Base-by-base conservation (phyloP, 139 green algal species). In the Dunaliella primolecta region DNA sequence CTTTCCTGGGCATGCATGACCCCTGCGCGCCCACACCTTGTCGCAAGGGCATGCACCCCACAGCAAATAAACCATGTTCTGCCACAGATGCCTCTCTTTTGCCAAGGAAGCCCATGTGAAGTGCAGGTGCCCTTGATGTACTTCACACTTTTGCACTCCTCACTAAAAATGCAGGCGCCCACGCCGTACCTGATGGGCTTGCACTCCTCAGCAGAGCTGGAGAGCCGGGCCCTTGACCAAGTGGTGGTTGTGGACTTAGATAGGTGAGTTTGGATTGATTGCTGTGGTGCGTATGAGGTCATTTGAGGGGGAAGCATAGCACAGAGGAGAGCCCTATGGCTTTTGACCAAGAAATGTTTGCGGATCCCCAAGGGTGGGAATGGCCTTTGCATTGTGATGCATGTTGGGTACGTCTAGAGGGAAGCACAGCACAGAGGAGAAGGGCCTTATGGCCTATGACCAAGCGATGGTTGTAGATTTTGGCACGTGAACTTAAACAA, bases 161-260 rank as follows among this genome's bases (percentile, higher is more conserved):
- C n/a, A n/a, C n/a, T n/a, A n/a, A n/a, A n/a, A n/a, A n/a, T 72
- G 37, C 83, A 91, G 57, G 91, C 91, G 21, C 91, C 91, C 37
- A 94, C 89, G 25, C 91, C 91, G 29, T 94, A 91, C 84, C 83
- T 94, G 0, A 94, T 94, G 91, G 91, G 91, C 0, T 64, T 94
- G 34, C 85, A 88, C 21, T 29, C 70, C 0, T 33, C 24, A 2
- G 81, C 38, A 3, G 27, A 79, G 1, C 32, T 88, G 77, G 83
- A 87, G 0, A 32, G 75, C 15, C 36, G 36, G 0, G 24, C 75
- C 34, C 83, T 85, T 38, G 88, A 91, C 2, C 81, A 79, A 1
- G 30, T 91, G n/a, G 88, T 93, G 21, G 85, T 91, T 57, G 86
- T 77, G 25, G 90, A 93, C 77, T 79, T 93, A 37, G 90, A 93